A percentile compares a stretch with the other conserved stretches of the same genome.
phyloP scores from a whole-genome alignment of 345 rosid genomes.

The Limnanthes douglasii region DNA sequence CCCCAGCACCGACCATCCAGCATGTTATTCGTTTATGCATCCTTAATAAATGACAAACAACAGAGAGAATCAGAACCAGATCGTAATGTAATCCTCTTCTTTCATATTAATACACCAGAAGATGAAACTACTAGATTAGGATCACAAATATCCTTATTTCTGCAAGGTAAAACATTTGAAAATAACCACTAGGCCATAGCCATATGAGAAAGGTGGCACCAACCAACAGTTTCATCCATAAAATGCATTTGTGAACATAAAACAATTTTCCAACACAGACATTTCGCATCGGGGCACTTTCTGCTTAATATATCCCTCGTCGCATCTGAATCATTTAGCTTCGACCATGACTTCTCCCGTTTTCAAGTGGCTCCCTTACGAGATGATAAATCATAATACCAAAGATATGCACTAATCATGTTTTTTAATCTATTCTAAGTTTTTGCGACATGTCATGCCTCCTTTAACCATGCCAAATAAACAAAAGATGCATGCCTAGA shows the following conservation, averaged over 20 bases:
- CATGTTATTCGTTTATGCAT: conserved; percentile 20
- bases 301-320: conserved; percentile 23
- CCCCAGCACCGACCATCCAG: conserved; percentile 48
- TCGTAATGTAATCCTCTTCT: conserved; percentile 37
- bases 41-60: conserved; percentile 59
- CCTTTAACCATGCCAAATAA: too few relatives aligned
- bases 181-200: conserved; percentile 49
- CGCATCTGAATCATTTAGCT: conserved; percentile 72
- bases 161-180: conserved; percentile 60
- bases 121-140: conserved; percentile 33
- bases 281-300: conserved; percentile 50
- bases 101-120: conserved; percentile 72
- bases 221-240: conserved; percentile 13
- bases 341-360: conserved; percentile 62
- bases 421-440: too few relatives aligned
- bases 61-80: conserved; percentile 28
- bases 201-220: conserved; percentile 13
- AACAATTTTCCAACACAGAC: conserved; percentile 75
- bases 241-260: conserved; percentile 29
- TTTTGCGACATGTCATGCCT: too few relatives aligned
- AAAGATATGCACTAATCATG: too few relatives aligned
- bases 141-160: conserved; percentile 14
- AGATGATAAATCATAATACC: conserved; percentile 59
- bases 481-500: too few relatives aligned
- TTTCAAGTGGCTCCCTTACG: conserved; percentile 42